phyloP scores from a whole-genome alignment of 2,329 filamentous ascomycete species.

The Trichophyton schoenleinii region DNA sequence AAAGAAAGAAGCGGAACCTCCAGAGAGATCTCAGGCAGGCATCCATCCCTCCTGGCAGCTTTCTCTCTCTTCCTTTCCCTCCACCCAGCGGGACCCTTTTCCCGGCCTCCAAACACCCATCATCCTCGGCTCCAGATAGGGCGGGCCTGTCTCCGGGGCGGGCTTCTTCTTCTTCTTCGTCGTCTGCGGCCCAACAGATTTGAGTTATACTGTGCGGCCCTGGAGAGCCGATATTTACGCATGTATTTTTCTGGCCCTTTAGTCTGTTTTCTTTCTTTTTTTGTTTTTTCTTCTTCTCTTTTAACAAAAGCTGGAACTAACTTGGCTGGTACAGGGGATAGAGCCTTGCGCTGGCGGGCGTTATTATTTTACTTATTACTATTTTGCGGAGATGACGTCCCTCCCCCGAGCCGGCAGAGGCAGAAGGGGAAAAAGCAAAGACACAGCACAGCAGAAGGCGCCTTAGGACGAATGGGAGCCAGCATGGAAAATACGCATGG shows the following conservation, averaged over 20 bases:
- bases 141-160: not conserved
- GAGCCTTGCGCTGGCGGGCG: no score
- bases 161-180: not conserved
- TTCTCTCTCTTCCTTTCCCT: not conserved
- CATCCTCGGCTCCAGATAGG: not conserved
- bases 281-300: no score
- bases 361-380: no score
- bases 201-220: not conserved
- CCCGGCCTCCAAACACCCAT: not conserved
- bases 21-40: not conserved
- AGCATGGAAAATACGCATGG: not conserved
- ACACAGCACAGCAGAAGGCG: not conserved
- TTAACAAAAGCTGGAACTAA: not conserved
- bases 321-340: not conserved
- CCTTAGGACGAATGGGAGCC: not conserved
- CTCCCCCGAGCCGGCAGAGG: not conserved
- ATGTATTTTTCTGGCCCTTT: not conserved
- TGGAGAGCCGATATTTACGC: slow-evolving; percentile 1
- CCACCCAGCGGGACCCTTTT: not conserved
- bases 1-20: not conserved
- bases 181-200: not conserved
- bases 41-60: not conserved
- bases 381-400: no score
- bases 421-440: not conserved
- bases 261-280: not conserved